Base-by-base conservation (phyloP, 2,329 filamentous ascomycete genomes). In the Hymenoscyphus salicellus region DNA sequence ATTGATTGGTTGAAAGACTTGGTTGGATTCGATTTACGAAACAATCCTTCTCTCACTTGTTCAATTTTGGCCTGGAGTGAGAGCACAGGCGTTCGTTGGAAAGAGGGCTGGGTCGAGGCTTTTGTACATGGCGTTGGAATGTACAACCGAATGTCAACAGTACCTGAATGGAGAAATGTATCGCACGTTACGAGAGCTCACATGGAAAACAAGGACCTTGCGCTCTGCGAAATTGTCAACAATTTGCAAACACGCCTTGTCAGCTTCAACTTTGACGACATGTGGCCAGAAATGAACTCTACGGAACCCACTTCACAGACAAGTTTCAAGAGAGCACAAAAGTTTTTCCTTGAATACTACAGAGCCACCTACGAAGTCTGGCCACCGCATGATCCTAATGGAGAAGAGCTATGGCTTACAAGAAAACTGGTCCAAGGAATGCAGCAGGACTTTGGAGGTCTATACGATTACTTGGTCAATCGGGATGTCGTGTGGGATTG, bases 401-500 rank as follows among this genome's bases (percentile, higher is more conserved):
- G 74, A 8, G 78, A 82, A 36, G 81, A 83, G 10, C 79, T 80
- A 46, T 90, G 88, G 88, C 78, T 91, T 14, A 88, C 83, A 4
- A 80, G 88, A 49, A 82, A 80, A 2, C 74, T 89, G 20, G 82
- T 82, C 0, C 80, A 82, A 57, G 79, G 79, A 2, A 74, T 91
- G n/a, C 86, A 89, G 68, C 79, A 79, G 36, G 89, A 91, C 68
- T 90, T 91, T 70, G 85, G 86, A 2, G 84, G 86, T 0, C 77
- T 91, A 1, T 91, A 91, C 70, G 88, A 91, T 71, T 90, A 89
- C 67, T 78, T 91, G 1, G 88, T 91, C 17, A 84, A 91, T 73
- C 82, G 86, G 5, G 85, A 89, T 57, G 82, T 90, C 4, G 74
- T 83, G 0, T 91, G 88, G 86, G 86, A 89, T 63, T 82, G 82